Conservation (phyloP, 164 flowering plant species). For the Chimonanthus praecox region DNA sequence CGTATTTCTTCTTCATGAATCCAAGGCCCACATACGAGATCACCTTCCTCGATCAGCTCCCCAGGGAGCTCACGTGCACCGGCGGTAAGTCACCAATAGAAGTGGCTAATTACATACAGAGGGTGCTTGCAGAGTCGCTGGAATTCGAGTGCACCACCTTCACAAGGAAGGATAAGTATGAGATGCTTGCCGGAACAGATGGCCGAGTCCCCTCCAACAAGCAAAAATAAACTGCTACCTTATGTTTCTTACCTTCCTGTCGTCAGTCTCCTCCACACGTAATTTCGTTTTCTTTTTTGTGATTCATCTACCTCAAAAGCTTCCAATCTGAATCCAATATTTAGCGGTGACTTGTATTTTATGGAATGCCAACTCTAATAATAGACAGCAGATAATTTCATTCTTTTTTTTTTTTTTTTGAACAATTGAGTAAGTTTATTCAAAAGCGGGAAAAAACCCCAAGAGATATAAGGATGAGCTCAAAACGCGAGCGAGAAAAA, state of each 20-base stretch:
- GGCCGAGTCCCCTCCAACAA: constrained; percentile 24
- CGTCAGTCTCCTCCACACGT: not conserved
- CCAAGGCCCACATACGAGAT: constrained; percentile 72
- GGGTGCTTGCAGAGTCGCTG: constrained; percentile 32
- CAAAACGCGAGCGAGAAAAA: too few relatives aligned
- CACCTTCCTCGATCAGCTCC: constrained; percentile 67
- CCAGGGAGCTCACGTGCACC: constrained; percentile 52
- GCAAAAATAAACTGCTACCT: not conserved
- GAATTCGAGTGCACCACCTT: constrained; percentile 52
- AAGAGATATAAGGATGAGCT: too few relatives aligned
- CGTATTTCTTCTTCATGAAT: constrained; percentile 81
- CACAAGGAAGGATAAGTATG: constrained; percentile 60
- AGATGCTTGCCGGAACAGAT: constrained; percentile 39
- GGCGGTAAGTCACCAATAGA: constrained; percentile 47
- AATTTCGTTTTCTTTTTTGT: too few relatives aligned
- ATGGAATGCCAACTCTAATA: too few relatives aligned
- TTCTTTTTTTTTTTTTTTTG: too few relatives aligned
- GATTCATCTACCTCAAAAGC: too few relatives aligned
- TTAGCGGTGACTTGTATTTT: too few relatives aligned
- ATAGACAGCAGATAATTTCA: too few relatives aligned
- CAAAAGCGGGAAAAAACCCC: too few relatives aligned
- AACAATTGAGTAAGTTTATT: too few relatives aligned
- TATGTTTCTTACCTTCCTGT: not conserved
- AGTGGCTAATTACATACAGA: constrained; percentile 58
- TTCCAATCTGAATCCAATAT: too few relatives aligned